Percentiles rank a stretch among this genome's conserved stretches.
phyloP scores from a whole-genome alignment of 192 early-diverging fungal species.

The Rhizophlyctis rosea region DNA sequence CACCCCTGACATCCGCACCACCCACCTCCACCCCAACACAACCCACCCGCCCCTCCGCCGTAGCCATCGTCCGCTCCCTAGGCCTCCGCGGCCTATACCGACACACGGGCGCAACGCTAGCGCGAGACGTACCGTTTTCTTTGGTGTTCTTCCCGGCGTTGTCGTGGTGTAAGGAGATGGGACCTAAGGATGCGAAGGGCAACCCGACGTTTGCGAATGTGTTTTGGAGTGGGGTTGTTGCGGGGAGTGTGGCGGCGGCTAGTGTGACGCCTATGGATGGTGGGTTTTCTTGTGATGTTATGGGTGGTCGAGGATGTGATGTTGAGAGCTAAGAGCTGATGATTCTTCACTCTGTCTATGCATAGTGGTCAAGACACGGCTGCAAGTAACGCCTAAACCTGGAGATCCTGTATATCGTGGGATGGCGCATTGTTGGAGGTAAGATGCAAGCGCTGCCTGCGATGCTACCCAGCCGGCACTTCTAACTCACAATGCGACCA shows the following conservation, averaged over 20 bases:
- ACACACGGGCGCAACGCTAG: constrained; percentile 84
- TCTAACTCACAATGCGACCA: neutral
- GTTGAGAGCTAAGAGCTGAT: no score
- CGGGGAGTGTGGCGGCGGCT: constrained; percentile 43
- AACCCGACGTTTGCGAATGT: constrained; percentile 51
- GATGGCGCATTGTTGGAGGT: constrained; percentile 48
- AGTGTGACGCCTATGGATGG: constrained; percentile 38
- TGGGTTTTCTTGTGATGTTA: neutral
- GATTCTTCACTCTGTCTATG: no score
- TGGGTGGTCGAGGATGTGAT: neutral
- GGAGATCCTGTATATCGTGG: constrained; percentile 30
- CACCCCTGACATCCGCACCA: neutral
- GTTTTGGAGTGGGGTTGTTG: constrained; percentile 49
- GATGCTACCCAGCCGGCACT: neutral
- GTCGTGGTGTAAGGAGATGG: constrained; percentile 38
- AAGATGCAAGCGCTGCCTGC: neutral
- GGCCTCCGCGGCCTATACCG: constrained; percentile 83
- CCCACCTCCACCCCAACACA: neutral
- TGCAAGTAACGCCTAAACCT: constrained; percentile 46
- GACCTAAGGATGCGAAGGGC: constrained; percentile 34
- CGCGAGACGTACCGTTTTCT: constrained; percentile 79
- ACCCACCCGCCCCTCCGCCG: constrained; percentile 10
- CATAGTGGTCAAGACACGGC: constrained; percentile 51
- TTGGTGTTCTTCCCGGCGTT: constrained; percentile 52
- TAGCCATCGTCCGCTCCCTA: constrained; percentile 24